A percentile compares a stretch with the other conserved stretches of the same genome.
Conservation (phyloP, 257 asterid species). For the Primulina eburnea region DNA sequence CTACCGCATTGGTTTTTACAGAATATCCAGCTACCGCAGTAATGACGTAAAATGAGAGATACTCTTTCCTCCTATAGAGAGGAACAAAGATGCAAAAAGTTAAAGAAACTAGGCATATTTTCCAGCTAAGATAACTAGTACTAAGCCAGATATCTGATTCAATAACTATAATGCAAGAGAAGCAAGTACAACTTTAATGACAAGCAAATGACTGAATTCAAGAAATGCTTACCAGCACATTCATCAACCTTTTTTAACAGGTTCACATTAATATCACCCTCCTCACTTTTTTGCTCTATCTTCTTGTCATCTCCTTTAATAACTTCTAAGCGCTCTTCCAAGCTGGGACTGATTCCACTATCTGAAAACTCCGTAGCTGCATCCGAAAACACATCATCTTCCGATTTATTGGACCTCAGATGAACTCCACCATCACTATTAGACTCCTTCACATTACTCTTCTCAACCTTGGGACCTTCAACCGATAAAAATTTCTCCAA, state of each 20-base stretch:
- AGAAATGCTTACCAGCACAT: conserved; percentile 41
- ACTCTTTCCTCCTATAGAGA: not conserved
- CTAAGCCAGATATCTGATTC: conserved; percentile 1
- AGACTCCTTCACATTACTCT: conserved; percentile 32
- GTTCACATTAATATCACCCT: conserved; percentile 30
- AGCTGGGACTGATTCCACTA: conserved; percentile 43
- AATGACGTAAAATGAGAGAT: not conserved
- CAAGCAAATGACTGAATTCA: conserved; percentile 13
- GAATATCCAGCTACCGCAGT: too few relatives aligned
- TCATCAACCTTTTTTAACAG: conserved; percentile 31
- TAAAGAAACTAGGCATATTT: not conserved
- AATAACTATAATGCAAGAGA: conserved; percentile 10
- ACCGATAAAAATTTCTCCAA: conserved; percentile 3
- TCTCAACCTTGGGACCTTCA: conserved; percentile 52
- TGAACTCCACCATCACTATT: conserved; percentile 38
- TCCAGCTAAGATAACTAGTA: conserved; percentile 13
- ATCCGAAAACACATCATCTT: conserved; percentile 73
- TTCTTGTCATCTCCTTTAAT: conserved; percentile 25
- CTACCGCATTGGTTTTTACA: too few relatives aligned
- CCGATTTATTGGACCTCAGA: conserved; percentile 49
- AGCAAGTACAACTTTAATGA: not conserved
- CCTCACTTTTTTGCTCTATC: conserved; percentile 31
- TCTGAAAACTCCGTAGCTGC: conserved; percentile 70
- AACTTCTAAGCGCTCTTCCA: conserved; percentile 38
- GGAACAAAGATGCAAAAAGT: not conserved